Base-by-base conservation (phyloP, 371 early-diverging fungal species). In the Mortierella sp. region DNA sequence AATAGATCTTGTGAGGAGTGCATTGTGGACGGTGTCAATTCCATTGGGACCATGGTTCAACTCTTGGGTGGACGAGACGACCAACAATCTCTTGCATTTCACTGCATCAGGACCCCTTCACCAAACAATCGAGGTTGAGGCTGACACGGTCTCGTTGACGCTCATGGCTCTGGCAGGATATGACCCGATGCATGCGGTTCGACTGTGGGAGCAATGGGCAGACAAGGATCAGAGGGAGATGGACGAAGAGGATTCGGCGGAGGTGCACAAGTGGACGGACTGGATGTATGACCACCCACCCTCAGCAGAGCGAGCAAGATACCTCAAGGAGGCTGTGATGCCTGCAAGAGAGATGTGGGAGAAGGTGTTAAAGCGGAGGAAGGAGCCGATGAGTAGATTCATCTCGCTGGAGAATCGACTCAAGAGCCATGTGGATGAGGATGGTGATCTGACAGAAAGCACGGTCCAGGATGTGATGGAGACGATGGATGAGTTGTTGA, bases 91-190 rank as follows among this genome's bases (percentile, higher is more conserved):
- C 14, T 41, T 83, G 52, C 79, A 78, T 31, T 76, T 73, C 43
- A 80, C 76, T 0, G 76, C 76, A 14, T 80, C 81, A 37, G 81
- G 81, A 26, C 81, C 81, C 1, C 48, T 81, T 34, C 81, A 81
- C 37, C 86, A 86, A 53, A 68, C 70, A 1, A 78, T 86, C 34
- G 86, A 86, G 52, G 61, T 70, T 2, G 80, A 90, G 72, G 91
- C 91, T 0, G 91, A 91, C 68, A 80, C 89, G 11, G 88, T 92
- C 22, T 91, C 91, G 0, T 53, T 91, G 64, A 89, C 87, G 45
- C 72, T 92, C 3, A 73, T 92, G 79, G 92, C 91, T 0, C 85
- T 88, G 70, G 90, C 91, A 14, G 91, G 91, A 41, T 90, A 89
- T 48, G 88, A 90, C 71, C 90, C 90, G 1, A 79, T 83, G 65